phyloP scores from a whole-genome alignment of 176 grass and related monocot genomes.

The Paspalum vaginatum region DNA sequence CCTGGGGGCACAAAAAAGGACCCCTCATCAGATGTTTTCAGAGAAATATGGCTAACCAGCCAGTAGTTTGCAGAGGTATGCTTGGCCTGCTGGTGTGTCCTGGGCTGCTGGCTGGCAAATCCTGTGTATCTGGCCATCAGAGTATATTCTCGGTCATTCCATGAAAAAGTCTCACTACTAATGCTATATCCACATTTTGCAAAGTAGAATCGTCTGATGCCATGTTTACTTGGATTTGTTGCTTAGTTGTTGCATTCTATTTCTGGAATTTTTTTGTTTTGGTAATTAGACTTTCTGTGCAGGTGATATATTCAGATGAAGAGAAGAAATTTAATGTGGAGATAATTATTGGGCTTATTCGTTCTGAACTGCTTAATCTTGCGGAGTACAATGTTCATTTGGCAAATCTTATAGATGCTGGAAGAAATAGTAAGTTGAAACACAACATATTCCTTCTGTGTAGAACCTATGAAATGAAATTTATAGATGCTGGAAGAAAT shows the following conservation, averaged over 20 bases:
- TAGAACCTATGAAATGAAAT: not conserved
- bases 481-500: constrained; percentile 90
- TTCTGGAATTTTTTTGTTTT: not conserved
- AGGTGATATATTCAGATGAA: constrained; percentile 92
- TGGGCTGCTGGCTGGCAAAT: too few species aligned
- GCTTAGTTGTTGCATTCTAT: not conserved
- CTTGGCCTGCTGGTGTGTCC: too few species aligned
- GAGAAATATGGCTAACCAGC: too few species aligned
- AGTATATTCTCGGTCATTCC: too few species aligned
- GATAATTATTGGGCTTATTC: constrained; percentile 78
- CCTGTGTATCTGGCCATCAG: too few species aligned
- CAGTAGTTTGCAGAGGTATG: too few species aligned
- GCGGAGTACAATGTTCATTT: constrained; percentile 88
- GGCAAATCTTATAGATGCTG: constrained; percentile 89
- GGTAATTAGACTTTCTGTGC: constrained; percentile 44
- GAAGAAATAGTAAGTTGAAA: constrained; percentile 87
- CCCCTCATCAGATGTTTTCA: too few species aligned
- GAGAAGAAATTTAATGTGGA: constrained; percentile 88
- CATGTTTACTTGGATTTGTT: not conserved
- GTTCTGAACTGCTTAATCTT: constrained; percentile 84
- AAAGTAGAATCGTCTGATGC: not conserved
- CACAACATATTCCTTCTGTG: constrained; percentile 3
- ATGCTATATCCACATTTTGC: not conserved
- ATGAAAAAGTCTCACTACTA: too few species aligned
- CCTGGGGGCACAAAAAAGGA: too few species aligned